Conservation (phyloP, 2,329 filamentous ascomycete species). For the Cryoendolithus antarcticus region DNA sequence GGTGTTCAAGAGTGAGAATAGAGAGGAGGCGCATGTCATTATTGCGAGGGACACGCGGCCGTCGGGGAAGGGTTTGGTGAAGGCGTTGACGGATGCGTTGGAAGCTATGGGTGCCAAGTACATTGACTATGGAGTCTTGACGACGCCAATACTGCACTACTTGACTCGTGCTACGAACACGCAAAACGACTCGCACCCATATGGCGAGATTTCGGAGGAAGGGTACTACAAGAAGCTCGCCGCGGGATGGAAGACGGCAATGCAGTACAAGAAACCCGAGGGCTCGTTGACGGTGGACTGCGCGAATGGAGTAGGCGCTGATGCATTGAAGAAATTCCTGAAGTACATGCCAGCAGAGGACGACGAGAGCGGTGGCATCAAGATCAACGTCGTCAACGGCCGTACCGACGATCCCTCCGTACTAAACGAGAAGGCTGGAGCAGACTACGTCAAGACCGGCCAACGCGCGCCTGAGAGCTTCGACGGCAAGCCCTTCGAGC, state of each 20-base stretch:
- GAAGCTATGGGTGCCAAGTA: slow-evolving; percentile 62
- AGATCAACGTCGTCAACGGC: slow-evolving; percentile 84
- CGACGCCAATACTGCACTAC: slow-evolving; percentile 97
- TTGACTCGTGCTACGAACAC: slow-evolving; percentile 91
- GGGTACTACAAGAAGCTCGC: slow-evolving; percentile 93
- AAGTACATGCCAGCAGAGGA: slow-evolving; percentile 61
- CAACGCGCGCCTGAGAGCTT: slow-evolving; percentile 79
- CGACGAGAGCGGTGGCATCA: slow-evolving; percentile 48
- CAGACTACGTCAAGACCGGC: slow-evolving; percentile 94
- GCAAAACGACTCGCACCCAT: slow-evolving; percentile 70
- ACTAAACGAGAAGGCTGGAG: slow-evolving; percentile 82
- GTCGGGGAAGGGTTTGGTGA: slow-evolving; percentile 72
- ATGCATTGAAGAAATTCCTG: slow-evolving; percentile 75
- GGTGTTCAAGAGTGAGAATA: neutral
- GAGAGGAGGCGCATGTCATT: slow-evolving; percentile 59
- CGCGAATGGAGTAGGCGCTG: slow-evolving; percentile 91
- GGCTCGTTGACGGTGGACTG: slow-evolving; percentile 79
- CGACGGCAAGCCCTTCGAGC: slow-evolving; percentile 60
- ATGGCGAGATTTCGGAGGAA: slow-evolving; percentile 76
- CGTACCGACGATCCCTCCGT: slow-evolving; percentile 81
- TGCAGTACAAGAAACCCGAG: slow-evolving; percentile 61
- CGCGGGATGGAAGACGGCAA: slow-evolving; percentile 70
- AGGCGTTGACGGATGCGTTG: slow-evolving; percentile 67
- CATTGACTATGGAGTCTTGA: slow-evolving; percentile 80
- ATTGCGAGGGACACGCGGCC: slow-evolving; percentile 88